Base-by-base conservation (phyloP, 106 monocot genomes). In the Narthecium ossifragum region DNA sequence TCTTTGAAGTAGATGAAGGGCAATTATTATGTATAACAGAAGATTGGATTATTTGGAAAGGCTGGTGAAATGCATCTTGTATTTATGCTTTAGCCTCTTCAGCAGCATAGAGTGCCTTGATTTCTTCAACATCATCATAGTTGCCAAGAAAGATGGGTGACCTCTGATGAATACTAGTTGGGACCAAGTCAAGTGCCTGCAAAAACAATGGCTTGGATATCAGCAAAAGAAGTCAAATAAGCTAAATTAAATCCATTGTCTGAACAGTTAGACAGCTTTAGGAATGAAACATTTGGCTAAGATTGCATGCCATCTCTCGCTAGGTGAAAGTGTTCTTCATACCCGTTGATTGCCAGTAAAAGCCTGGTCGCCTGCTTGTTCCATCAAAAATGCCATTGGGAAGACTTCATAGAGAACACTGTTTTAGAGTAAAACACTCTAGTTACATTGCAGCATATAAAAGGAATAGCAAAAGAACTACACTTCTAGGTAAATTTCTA, bases 391-490 rank as follows among this genome's bases (percentile, higher is more conserved):
- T 53, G 98, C 84, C 98, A 98, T 98, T 3, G 98, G 98, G 40
- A 98, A 98, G n/a, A 98, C 98, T 74, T 98, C 98, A 73, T 98
- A 98, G 0, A 98, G 84, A 54, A 98, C 88, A 56, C 98, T 98
- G 85, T 73, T 46, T 69, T 40, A 46, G 64, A 7, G 30, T 48
- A 12, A 1, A 65, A 26, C 12, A 14, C 54, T 5, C 23, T 47
- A 63, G 11, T 26, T 55, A 48, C n/a, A 5, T 21, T 53, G 13
- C 4, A 71, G 14, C 13, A 43, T 45, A 13, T 31, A 5, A 21
- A 22, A 49, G 0, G 23, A 34, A 46, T 56, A 14, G 15, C 14
- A 1, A 20, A 49, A 49, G 8, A 10, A 33, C 2, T 21, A 34
- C 18, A 34, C 34, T 17, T n/a, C 5, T 56, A 39, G 8, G 6